Conservation (phyloP, 441 rosid species). For the Iberis amara region DNA sequence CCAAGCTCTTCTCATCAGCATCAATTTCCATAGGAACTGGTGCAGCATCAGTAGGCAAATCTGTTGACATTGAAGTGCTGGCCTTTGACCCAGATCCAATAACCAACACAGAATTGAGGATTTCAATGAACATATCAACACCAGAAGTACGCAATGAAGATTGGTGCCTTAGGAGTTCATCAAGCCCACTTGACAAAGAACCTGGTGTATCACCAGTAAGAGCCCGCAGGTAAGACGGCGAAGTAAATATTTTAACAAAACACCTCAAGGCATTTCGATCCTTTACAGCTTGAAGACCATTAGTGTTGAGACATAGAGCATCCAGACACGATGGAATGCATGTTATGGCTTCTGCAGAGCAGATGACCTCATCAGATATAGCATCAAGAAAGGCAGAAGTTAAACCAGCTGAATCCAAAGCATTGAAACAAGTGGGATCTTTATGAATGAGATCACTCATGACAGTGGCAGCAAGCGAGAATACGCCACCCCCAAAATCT, state of each 20-base stretch:
- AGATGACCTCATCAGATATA: constrained; percentile 81
- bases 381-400: constrained; percentile 94
- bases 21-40: constrained; percentile 95
- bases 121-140: constrained; percentile 89
- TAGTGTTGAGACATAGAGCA: constrained; percentile 87
- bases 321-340: constrained; percentile 98
- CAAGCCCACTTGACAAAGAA: constrained; percentile 84
- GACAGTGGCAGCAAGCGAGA: constrained; percentile 91
- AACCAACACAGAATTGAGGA: constrained; percentile 51
- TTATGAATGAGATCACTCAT: constrained; percentile 98
- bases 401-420: constrained; percentile 84
- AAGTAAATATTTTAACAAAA: constrained; percentile 88
- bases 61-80: constrained; percentile 41
- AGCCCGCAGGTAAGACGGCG: constrained; percentile 66
- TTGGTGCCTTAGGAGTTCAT: constrained; percentile 93
- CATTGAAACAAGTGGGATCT: constrained; percentile 90
- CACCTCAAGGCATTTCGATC: constrained; percentile 83
- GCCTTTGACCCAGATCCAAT: constrained; percentile 71
- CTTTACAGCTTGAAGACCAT: constrained; percentile 86
- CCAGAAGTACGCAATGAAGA: constrained; percentile 80
- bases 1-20: constrained; percentile 58
- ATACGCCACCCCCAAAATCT: constrained; percentile 96
- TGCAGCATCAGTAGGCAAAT: constrained; percentile 39
- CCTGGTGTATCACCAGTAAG: constrained; percentile 81
- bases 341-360: constrained; percentile 89